Base-by-base conservation (phyloP, 2,329 filamentous ascomycete genomes). In the Fusarium nygamai region DNA sequence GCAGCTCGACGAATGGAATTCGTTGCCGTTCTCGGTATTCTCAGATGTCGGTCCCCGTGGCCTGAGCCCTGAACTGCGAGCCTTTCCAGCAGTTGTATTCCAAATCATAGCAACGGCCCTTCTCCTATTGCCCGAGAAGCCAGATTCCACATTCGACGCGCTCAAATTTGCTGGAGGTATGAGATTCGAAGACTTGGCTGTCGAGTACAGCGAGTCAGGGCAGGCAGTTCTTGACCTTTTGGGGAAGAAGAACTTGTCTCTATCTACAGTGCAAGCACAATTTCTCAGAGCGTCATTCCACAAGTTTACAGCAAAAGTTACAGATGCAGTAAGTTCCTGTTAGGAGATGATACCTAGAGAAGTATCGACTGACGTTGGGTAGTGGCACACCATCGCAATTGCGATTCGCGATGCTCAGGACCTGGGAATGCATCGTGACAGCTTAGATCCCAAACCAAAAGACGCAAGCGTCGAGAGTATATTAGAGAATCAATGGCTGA, bases 381-480 rank as follows among this genome's bases (percentile, higher is more conserved):
- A 88, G 86, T 90, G 88, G 87, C 88, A 90, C 76, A 84, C 85
- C 4, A 83, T 92, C 36, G 87, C 88, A 2, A 84, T 85, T 29
- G 86, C 88, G 1, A 90, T 92, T 63, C 84, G 88, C 46, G 89
- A 92, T 77, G 90, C 89, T 0, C 90, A 92, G 77, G 90, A 91
- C 73, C 86, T 92, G 46, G 90, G 89, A 19, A 82, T 92, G 75
- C 87, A 92, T 72, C 84, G 86, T 19, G 86, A 89, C 70, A 84
- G 82, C 41, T 80, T 86, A 34, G 88, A 90, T 71, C 88, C 88
- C 1, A 85, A 85, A 56, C 86, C 87, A 6, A 81, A 79, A 20
- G 81, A 85, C 41, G 80, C 84, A 44, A 85, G 84, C 44, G 79
- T 85, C 10, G 88, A 88, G 67, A 85, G 85, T 38, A 81, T 87